Percentiles rank a stretch among this genome's conserved stretches.
These are phyloP conservation scores for Xylaria sp. DNA, from an alignment of 2,329 filamentous ascomycete species.

Conservation along the genomic window DNA sequence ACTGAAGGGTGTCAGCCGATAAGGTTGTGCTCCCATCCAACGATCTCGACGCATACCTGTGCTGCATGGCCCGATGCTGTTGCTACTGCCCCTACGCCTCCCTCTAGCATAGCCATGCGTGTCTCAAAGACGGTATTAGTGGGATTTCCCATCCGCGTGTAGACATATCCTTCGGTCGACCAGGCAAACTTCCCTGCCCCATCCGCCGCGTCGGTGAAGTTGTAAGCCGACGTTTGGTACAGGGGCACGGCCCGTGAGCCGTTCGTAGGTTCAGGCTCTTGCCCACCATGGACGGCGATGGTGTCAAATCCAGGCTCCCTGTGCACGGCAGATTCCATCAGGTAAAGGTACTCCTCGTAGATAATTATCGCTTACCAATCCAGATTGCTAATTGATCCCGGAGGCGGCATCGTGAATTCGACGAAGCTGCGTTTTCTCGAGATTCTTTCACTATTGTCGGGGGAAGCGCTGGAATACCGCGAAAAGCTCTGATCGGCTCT, in stretches of 20 bases:
- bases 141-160: slow-evolving; percentile 47
- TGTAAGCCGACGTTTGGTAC: slow-evolving; percentile 41
- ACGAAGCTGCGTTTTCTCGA: not conserved
- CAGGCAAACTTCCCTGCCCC: slow-evolving; percentile 45
- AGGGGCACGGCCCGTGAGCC: slow-evolving; percentile 41
- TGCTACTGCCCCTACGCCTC: slow-evolving; percentile 45
- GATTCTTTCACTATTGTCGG: not conserved
- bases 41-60: slow-evolving; percentile 30
- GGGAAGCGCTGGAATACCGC: not conserved
- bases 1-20: slow-evolving; percentile 30
- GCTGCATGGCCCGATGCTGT: slow-evolving; percentile 46
- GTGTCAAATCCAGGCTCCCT: slow-evolving; percentile 41
- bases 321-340: slow-evolving; percentile 21
- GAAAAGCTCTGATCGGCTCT: not conserved
- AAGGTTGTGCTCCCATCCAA: not conserved
- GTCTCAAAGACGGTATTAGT: slow-evolving; percentile 48
- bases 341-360: slow-evolving; percentile 14
- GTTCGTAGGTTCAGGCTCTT: slow-evolving; percentile 42
- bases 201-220: slow-evolving; percentile 46
- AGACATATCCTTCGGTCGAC: slow-evolving; percentile 47
- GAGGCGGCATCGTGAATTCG: slow-evolving; percentile 37
- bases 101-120: slow-evolving; percentile 46
- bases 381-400: slow-evolving; percentile 42
- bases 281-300: slow-evolving; percentile 41
- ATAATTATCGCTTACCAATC: slow-evolving; percentile 36